phyloP scores from a whole-genome alignment of 2,329 filamentous ascomycete genomes.

The Plenodomus lindquistii region DNA sequence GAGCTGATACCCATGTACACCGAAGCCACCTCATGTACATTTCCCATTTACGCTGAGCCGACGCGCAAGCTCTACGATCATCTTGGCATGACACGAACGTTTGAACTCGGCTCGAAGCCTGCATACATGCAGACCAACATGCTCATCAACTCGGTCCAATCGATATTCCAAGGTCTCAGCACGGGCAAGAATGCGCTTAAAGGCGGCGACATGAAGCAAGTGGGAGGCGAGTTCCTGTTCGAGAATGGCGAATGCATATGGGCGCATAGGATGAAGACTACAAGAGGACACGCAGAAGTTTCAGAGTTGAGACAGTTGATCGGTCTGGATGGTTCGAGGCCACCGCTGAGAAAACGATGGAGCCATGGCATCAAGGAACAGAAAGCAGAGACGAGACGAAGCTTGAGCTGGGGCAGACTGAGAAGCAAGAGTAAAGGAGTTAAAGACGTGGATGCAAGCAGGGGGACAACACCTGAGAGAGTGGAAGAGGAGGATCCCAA shows the following conservation, averaged over 20 bases:
- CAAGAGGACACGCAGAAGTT: conserved; percentile 76
- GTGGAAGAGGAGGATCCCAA: conserved; percentile 22
- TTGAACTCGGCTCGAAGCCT: conserved; percentile 64
- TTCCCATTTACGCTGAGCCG: conserved; percentile 78
- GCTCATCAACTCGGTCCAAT: conserved; percentile 52
- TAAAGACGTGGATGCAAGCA: conserved; percentile 22
- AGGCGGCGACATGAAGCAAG: conserved; percentile 68
- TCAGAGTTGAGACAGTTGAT: conserved; percentile 66
- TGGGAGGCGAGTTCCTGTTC: conserved; percentile 80
- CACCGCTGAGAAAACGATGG: conserved; percentile 39
- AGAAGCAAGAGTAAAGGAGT: conserved; percentile 30
- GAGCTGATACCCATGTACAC: conserved; percentile 70
- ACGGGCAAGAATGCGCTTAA: conserved; percentile 63
- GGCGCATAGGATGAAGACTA: conserved; percentile 82
- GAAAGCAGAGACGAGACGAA: conserved; percentile 25
- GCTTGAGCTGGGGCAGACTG: conserved; percentile 32
- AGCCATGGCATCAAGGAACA: conserved; percentile 36
- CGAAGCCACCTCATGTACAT: conserved; percentile 65
- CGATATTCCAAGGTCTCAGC: conserved; percentile 64
- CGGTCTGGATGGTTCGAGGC: conserved; percentile 47
- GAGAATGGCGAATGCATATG: conserved; percentile 72
- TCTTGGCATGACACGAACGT: conserved; percentile 70
- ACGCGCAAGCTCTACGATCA: conserved; percentile 66
- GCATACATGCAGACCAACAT: conserved; percentile 65
- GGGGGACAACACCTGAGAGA: conserved; percentile 22